These are phyloP conservation scores for Ophiocordyceps sinensis DNA, from an alignment of 2,329 filamentous ascomycete genomes.

Conservation along the genomic window DNA sequence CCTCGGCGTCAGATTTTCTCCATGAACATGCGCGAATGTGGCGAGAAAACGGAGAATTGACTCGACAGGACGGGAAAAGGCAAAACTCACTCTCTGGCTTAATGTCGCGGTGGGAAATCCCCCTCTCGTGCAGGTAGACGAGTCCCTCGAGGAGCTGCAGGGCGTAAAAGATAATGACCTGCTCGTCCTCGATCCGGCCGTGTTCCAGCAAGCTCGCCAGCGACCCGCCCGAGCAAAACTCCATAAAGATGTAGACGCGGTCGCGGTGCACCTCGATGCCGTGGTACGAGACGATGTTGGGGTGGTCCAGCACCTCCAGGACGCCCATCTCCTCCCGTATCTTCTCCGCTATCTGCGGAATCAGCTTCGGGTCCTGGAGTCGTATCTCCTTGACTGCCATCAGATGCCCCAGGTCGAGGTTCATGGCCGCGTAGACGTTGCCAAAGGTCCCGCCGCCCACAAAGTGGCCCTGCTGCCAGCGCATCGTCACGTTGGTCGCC, in stretches of 20 bases:
- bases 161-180: constrained; percentile 92
- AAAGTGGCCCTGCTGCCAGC: constrained; percentile 98
- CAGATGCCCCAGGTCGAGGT: constrained; percentile 84
- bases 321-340: constrained; percentile 97
- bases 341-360: constrained; percentile 83
- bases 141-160: constrained; percentile 88
- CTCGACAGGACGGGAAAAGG: too few species aligned
- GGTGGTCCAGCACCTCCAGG: constrained; percentile 86
- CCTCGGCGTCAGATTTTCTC: constrained; percentile 5
- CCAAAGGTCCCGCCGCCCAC: constrained; percentile 95
- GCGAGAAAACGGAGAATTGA: too few species aligned
- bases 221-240: constrained; percentile 93
- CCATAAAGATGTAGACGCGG: constrained; percentile 99
- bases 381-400: constrained; percentile 99
- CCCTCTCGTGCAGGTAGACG: constrained; percentile 80
- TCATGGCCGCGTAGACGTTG: constrained; percentile 94
- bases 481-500: constrained; percentile 85
- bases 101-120: constrained; percentile 92
- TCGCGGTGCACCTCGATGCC: constrained; percentile 97
- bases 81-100: constrained; percentile 91
- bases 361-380: constrained; percentile 88
- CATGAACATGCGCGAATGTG: neutral
- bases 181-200: constrained; percentile 93
- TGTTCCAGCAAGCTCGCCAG: constrained; percentile 83
- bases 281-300: constrained; percentile 94